Base-by-base conservation (phyloP, 2,329 filamentous ascomycete genomes). In the Colletotrichum endophyticum region DNA sequence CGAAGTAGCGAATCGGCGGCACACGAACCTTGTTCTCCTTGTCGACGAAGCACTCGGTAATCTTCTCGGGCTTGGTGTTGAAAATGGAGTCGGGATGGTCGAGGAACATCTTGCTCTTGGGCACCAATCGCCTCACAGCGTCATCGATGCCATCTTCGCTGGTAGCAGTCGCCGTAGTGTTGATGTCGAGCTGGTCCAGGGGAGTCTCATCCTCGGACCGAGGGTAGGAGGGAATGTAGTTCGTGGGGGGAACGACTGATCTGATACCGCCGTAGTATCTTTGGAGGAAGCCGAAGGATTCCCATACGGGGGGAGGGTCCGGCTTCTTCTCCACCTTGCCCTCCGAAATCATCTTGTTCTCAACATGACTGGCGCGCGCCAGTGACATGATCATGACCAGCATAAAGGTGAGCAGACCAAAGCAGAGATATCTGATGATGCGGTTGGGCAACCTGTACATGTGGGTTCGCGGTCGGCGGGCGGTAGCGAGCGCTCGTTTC, bases 251-350 rank as follows among this genome's bases (percentile, higher is more conserved):
- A 0, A 95, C 91, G 77, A 99, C 82, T 0, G 91, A 94, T 78
- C 93, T 90, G 75, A 99, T 90, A 1, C 97, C 97, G 16, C 96
- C 96, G 83, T 98, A 97, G 83, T 98, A 99, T 78, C 96, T 91
- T 76, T 93, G 94, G 77, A 99, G 85, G 81, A 98, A 98, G 0
- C 93, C 92, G 82, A 98, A 99, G 12, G 90, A 91, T 83, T 98
- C 95, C 96, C 96, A 99, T 7, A 91, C 85, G 0, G 93, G 92
- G 15, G 95, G 94, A 25, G 92, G 91, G 0, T 91, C 85, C 0
- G 92, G 89, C 73, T 88, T 89, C 78, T 92, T 92, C 19, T 91
- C 90, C 32, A 94, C 82, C 74, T 89, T 88, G 36, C 90, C 89
- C 68, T 90, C 84, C 77, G 90, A 87, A 27, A 94, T 86, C 77